Evolutionary conservation across 192 early-diverging fungal species (phyloP), one percentile per base, ranked within the genome.

Genomic region (Coemansia interrupta): DNA sequence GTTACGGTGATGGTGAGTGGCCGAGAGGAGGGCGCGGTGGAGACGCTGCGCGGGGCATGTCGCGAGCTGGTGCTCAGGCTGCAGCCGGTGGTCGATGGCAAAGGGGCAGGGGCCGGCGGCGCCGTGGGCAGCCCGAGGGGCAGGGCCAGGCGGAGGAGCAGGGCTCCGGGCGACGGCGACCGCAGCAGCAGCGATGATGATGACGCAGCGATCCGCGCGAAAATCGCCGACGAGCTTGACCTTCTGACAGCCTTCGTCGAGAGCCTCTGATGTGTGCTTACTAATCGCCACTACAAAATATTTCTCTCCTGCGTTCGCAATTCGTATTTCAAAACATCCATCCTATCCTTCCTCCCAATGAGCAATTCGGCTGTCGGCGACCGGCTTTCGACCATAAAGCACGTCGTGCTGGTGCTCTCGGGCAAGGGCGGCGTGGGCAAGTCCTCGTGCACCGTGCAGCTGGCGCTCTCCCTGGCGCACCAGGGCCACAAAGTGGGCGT

Each of bases 361-460:
- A 78, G 75, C 42, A 48, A 66, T 46, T 32, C 67, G 3, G 64
- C 68, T 14, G 63, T 81, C 12, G 73, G 70, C 19, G 63, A 66
- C 13, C 73, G 81, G 11, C 61, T 83, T 22, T 48, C 61, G 11
- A 55, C 68, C 8, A 83, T 91, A 23, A 89, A 90, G 70, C 90
- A 94, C 74, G 94, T 95, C 54, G 78, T 97, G n/a, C 80, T 99
- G 8, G 87, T 99, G 11, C 87, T 99, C 20, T 96, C 93, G 0
- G 97, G 97, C 22, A 99, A 99, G 70, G 97, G 97, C 60, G 97
- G 97, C 29, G 97, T 99, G 2, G 97, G 97, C 50, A 99, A 99
- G 78, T 87, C 85, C 8, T 95, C 92, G 26, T 90, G 94, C 45
- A 91, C 94, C 6, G 85, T 93, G 8, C 89, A 96, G 60, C 87